Evolutionary conservation across 495 filamentous ascomycete genomes (phyloP), one percentile per base, ranked within the genome.

Genomic region (Hypoxylon intermedium): DNA sequence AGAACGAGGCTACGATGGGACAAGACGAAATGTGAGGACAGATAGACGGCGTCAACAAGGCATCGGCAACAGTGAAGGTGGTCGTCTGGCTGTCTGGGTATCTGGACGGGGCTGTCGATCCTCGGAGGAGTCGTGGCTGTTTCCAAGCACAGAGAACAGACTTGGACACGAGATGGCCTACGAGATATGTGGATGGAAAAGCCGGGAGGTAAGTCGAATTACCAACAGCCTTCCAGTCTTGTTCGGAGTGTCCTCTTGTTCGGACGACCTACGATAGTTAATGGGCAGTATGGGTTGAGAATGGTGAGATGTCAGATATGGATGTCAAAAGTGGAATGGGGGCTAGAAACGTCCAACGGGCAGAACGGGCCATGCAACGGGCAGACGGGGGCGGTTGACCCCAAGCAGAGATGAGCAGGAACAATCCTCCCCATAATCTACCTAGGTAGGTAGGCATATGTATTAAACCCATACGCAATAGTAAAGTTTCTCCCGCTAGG

Each of bases 331-430:
- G 43, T 58, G 53, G 56, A 65, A 65, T 58, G 53, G 60, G 49
- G 48, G 37, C 55, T 37, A 43, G 42, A 31, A 31, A 33, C 52
- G 18, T n/a, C n/a, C n/a, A n/a, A n/a, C n/a, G n/a, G n/a, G n/a
- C n/a, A n/a, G n/a, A n/a, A n/a, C n/a, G n/a, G n/a, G n/a, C n/a
- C n/a, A n/a, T n/a, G n/a, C n/a, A n/a, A n/a, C n/a, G n/a, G n/a
- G n/a, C n/a, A n/a, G n/a, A n/a, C n/a, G n/a, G n/a, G n/a, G n/a
- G n/a, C n/a, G n/a, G n/a, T n/a, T n/a, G 38, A 46, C 12, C n/a
- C n/a, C 52, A 57, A 57, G 53, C 43, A 60, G 58, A 63, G 60
- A 64, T 58, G 60, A 64, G 60, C 49, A 64, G 60, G 60, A 64
- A 59, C 60, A 49, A 58, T 49, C 60, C 53, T 57, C 13, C 38